Percentiles rank a stretch among this genome's conserved stretches.
Evolutionary conservation across 2,329 filamentous ascomycete genomes (phyloP).

Genomic region (Teratosphaeriaceae sp.): DNA sequence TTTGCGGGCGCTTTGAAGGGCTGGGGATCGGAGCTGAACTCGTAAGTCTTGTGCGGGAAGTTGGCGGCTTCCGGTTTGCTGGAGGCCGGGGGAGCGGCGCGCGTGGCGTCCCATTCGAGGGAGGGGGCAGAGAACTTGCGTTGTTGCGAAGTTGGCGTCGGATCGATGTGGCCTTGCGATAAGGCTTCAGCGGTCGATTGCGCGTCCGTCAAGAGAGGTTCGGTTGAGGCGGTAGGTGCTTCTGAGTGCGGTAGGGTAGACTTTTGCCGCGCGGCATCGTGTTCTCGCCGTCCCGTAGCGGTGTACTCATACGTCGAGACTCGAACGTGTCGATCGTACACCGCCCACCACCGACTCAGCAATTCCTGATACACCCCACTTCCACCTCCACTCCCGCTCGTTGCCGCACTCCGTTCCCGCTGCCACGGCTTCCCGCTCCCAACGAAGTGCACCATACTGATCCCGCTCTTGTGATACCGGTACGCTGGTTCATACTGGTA

Average conservation of each 20-base stretch:
- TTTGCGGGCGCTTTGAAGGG: slow-evolving; percentile 70
- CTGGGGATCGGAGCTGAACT: slow-evolving; percentile 69
- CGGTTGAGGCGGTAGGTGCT: slow-evolving; percentile 30
- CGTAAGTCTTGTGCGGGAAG: slow-evolving; percentile 71
- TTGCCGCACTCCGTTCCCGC: slow-evolving; percentile 40
- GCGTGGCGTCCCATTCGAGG: slow-evolving; percentile 56
- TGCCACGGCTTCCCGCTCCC: slow-evolving; percentile 84
- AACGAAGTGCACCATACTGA: slow-evolving; percentile 92
- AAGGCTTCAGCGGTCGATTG: slow-evolving; percentile 36
- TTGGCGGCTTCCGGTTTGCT: slow-evolving; percentile 81
- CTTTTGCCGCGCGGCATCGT: too few relatives aligned
- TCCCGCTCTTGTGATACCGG: slow-evolving; percentile 81
- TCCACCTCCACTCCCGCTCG: slow-evolving; percentile 20
- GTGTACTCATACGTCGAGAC: slow-evolving; percentile 21
- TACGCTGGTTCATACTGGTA: slow-evolving; percentile 98
- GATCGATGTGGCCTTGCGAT: slow-evolving; percentile 36
- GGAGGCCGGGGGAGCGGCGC: slow-evolving; percentile 52
- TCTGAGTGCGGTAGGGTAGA: slow-evolving; percentile 19
- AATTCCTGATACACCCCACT: slow-evolving; percentile 69
- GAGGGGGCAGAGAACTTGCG: slow-evolving; percentile 51
- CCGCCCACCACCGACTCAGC: slow-evolving; percentile 84
- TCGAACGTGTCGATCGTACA: slow-evolving; percentile 82
- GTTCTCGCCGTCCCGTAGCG: slow-evolving; percentile 11
- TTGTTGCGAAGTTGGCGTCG: slow-evolving; percentile 40
- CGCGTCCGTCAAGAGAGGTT: slow-evolving; percentile 38